A percentile compares a stretch with the other conserved stretches of the same genome.
phyloP scores from a whole-genome alignment of 1,284 basidiomycete species.

The Boletus sp. region DNA sequence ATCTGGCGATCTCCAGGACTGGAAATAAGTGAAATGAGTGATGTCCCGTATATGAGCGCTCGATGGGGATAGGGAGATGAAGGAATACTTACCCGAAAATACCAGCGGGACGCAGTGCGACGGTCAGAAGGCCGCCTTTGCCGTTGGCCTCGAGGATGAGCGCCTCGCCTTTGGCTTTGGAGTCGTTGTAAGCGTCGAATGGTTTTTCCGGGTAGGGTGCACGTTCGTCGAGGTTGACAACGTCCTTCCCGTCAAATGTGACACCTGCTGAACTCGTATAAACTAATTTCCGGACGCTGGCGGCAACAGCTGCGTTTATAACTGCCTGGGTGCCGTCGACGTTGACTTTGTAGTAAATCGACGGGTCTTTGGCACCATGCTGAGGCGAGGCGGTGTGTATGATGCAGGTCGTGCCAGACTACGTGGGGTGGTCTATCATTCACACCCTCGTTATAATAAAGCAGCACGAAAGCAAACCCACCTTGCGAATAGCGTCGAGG shows the following conservation, averaged over 20 bases:
- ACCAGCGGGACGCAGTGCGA: slow-evolving; percentile 91
- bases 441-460: background rate
- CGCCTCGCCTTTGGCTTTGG: slow-evolving; percentile 91
- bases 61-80: background rate
- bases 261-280: slow-evolving; percentile 96
- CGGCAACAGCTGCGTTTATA: slow-evolving; percentile 75
- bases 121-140: slow-evolving; percentile 79
- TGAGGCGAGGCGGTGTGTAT: slow-evolving; percentile 97
- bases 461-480: slow-evolving; percentile 33
- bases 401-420: slow-evolving; percentile 83
- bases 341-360: slow-evolving; percentile 91
- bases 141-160: slow-evolving; percentile 87
- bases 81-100: slow-evolving; percentile 82
- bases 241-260: slow-evolving; percentile 81
- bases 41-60: background rate
- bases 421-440: background rate
- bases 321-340: slow-evolving; percentile 89
- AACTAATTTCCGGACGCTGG: slow-evolving; percentile 82
- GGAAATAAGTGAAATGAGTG: slow-evolving; percentile 1
- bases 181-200: slow-evolving; percentile 93
- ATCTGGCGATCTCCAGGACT: slow-evolving; percentile 93
- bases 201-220: slow-evolving; percentile 72
- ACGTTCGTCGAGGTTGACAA: slow-evolving; percentile 90
- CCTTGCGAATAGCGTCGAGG: slow-evolving; percentile 71
- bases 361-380: slow-evolving; percentile 66